These are phyloP conservation scores for Tuber aestivum DNA, from an alignment of 495 filamentous ascomycete genomes.

Conservation along the genomic window DNA sequence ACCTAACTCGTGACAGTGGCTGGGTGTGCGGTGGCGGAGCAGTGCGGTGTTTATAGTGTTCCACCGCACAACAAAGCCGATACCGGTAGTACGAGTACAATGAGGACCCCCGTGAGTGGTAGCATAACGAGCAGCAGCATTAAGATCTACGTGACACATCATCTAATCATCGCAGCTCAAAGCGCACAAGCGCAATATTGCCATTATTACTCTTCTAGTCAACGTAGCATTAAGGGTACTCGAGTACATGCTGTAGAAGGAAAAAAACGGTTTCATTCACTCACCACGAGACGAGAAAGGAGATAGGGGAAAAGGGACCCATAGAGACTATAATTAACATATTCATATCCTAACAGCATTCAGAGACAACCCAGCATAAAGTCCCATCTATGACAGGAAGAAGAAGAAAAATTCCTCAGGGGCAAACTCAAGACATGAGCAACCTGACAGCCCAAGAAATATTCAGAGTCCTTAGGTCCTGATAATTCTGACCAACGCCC, in stretches of 20 bases:
- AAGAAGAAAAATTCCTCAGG: no score
- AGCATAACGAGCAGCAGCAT: neutral
- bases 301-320: neutral
- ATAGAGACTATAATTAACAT: neutral
- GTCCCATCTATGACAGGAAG: neutral
- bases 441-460: conserved; percentile 84
- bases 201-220: neutral
- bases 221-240: neutral
- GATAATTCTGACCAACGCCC: conserved; percentile 94
- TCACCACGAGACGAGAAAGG: neutral
- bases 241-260: neutral
- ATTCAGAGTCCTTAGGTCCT: conserved; percentile 85
- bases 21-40: neutral
- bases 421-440: conserved; percentile 53
- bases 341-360: neutral
- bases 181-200: neutral
- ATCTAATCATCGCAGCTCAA: neutral
- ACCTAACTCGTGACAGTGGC: neutral
- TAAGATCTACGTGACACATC: neutral
- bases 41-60: neutral
- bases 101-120: neutral
- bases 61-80: no score
- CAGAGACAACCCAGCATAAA: neutral
- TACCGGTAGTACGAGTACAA: no score
- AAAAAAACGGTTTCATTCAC: neutral